Evolutionary conservation across 2,329 filamentous ascomycete species (phyloP), one percentile per base, ranked within the genome.

Genomic region (Lecanicillium sp.): DNA sequence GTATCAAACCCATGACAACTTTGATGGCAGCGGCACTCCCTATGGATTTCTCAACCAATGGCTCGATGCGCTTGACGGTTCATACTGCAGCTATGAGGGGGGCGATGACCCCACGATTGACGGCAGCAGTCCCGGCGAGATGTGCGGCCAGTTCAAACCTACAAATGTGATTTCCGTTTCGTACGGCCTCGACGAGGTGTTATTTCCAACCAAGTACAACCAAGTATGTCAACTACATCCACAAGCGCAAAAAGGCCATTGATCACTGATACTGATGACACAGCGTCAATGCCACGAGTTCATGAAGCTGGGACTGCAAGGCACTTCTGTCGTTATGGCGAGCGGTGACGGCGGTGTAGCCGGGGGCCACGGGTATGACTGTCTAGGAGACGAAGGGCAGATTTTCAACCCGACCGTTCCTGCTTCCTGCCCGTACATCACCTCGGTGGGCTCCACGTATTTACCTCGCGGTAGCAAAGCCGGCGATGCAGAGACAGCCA

Each of bases 361-460:
- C 8, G n/a, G 56, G 52, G 43, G 46, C 52, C 37, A 49, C 54
- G 49, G 49, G 3, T n/a, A n/a, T n/a, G n/a, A n/a, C n/a, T n/a
- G n/a, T n/a, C n/a, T n/a, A n/a, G n/a, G n/a, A n/a, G n/a, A n/a
- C n/a, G n/a, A n/a, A n/a, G n/a, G n/a, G n/a, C n/a, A n/a, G n/a
- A n/a, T n/a, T n/a, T 58, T 63, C 46, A 62, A 55, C 21, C 71
- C 57, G 69, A 69, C 55, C 54, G 61, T 1, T 58, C 62, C 23
- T 66, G 69, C 3, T 52, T 49, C 6, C 72, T 75, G 55, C 69
- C 51, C 74, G 69, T 5, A 69, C 56, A 60, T 77, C 20, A 74
- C 71, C 0, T 64, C 69, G 4, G 73, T 77, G 4, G 74, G 74
- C 32, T 73, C 73, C 12, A 77, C 74, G 0, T 65, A 73, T 56